Evolutionary conservation across 2,329 filamentous ascomycete species (phyloP).

Genomic region (Aspergillus brunneoviolaceus): DNA sequence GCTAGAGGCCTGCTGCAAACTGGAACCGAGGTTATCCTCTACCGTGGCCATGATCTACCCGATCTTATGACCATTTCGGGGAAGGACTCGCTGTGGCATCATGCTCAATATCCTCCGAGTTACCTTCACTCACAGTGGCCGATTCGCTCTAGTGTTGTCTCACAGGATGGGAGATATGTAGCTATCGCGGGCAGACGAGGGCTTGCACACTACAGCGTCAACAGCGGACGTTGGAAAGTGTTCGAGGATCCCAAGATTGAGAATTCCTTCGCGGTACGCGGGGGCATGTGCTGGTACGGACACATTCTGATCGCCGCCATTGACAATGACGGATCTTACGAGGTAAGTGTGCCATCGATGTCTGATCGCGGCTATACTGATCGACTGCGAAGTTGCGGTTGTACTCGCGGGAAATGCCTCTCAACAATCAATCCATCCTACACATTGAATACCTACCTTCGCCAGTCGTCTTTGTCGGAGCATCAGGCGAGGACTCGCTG

Average conservation of each 20-base stretch:
- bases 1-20: conserved; percentile 87
- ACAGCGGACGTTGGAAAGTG: conserved; percentile 92
- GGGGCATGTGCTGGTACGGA: conserved; percentile 98
- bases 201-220: conserved; percentile 91
- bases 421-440: conserved; percentile 71
- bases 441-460: conserved; percentile 76
- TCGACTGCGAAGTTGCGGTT: conserved; percentile 64
- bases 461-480: conserved; percentile 84
- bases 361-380: background rate
- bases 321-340: conserved; percentile 78
- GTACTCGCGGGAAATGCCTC: conserved; percentile 79
- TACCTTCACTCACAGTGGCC: conserved; percentile 95
- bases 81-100: conserved; percentile 93
- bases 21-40: conserved; percentile 83
- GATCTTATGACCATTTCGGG: conserved; percentile 89
- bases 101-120: conserved; percentile 75
- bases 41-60: conserved; percentile 86
- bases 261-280: conserved; percentile 86
- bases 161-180: conserved; percentile 87
- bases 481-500: conserved; percentile 88
- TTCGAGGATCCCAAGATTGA: conserved; percentile 80
- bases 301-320: conserved; percentile 91
- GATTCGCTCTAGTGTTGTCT: conserved; percentile 81
- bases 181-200: conserved; percentile 93
- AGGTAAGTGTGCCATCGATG: conserved; percentile 47